These are phyloP conservation scores for Adansonia grandidieri DNA, from an alignment of 441 rosid species.

Conservation along the genomic window DNA sequence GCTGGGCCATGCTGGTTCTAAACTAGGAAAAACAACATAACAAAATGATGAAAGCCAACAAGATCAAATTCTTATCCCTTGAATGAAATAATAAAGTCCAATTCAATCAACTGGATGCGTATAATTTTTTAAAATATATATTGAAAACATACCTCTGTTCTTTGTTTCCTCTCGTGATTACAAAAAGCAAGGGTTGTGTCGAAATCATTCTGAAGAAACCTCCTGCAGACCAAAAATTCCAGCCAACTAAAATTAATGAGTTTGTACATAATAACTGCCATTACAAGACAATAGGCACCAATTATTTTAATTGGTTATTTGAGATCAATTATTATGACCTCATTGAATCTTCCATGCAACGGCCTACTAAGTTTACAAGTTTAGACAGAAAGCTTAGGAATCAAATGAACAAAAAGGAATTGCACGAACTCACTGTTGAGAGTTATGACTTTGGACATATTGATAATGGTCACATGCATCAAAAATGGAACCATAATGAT, in stretches of 20 bases:
- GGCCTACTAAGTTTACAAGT: not conserved
- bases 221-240: slow-evolving; percentile 45
- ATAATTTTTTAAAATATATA: not conserved
- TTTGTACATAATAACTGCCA: not conserved
- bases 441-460: slow-evolving; percentile 69
- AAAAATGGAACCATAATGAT: slow-evolving; percentile 74
- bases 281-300: no score
- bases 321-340: slow-evolving; percentile 9
- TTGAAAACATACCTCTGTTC: slow-evolving; percentile 67
- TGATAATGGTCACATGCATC: slow-evolving; percentile 76
- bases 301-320: not conserved
- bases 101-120: not conserved
- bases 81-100: slow-evolving; percentile 12
- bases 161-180: slow-evolving; percentile 92
- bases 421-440: slow-evolving; percentile 74
- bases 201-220: slow-evolving; percentile 89
- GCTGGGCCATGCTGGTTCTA: not conserved
- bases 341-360: slow-evolving; percentile 14
- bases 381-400: not conserved
- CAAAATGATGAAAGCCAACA: slow-evolving; percentile 8
- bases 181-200: slow-evolving; percentile 84
- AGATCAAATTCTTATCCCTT: not conserved
- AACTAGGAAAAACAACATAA: not conserved
- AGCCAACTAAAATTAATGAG: not conserved
- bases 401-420: not conserved